Base-by-base conservation (phyloP, 2,329 filamentous ascomycete genomes). In the Aspergillus sergii region DNA sequence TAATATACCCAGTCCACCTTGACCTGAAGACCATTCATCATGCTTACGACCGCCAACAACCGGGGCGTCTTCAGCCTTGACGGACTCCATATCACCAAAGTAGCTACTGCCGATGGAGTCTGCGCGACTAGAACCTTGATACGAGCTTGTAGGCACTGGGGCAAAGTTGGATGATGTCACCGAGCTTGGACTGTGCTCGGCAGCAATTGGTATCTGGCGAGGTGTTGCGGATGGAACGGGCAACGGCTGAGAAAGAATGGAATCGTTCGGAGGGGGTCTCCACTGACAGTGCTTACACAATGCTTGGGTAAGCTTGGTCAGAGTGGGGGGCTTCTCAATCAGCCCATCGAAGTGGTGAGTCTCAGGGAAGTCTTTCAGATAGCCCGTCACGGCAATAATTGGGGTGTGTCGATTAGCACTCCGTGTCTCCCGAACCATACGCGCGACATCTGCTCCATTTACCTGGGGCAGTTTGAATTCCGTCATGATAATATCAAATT, bases 401-500 rank as follows among this genome's bases (percentile, higher is more conserved):
- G 95, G 95, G 0, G 95, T 99, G 70, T 95, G 89, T 0, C 92
- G 91, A 75, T 99, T 99, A 63, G 92, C 88, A 76, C 97, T 97
- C 81, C 94, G 95, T 1, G 94, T 97, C 75, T 98, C 94, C 55
- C 95, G 89, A 69, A 99, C 93, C 95, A 99, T 99, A 39, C 95
- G 91, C 57, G 95, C 94, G 61, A 99, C 92, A 75, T 99, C 95
- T 14, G 93, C 91, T 28, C 95, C 95, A 71, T 93, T 98, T 73
- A 98, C 93, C 73, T 96, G 93, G 11, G 95, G 94, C 53, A 99
- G 83, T 76, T 94, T 96, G 81, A 93, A 97, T 79, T 99, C 95
- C 78, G 97, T 94, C 83, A 99, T 95, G 75, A 99, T 97, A 71
- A 97, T 93, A 78, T 99, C 95, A 74, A 98, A 99, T 74, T 98